Percentiles rank a stretch among this genome's conserved stretches.
Evolutionary conservation across 106 monocot genomes (phyloP).

Genomic region (Platanthera zijinensis): DNA sequence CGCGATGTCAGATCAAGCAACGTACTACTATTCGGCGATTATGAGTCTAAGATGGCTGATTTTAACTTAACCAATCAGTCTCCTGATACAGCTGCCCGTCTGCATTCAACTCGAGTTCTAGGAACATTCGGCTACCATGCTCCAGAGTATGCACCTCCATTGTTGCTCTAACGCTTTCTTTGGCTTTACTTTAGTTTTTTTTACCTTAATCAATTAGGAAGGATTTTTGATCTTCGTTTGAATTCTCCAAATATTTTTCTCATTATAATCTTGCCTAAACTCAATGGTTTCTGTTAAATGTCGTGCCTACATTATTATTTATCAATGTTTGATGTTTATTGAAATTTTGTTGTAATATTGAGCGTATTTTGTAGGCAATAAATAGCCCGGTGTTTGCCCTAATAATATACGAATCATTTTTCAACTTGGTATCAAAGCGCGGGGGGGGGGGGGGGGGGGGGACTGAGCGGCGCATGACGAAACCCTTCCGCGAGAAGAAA

Average conservation of each 20-base stretch:
- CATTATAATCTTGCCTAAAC: neutral
- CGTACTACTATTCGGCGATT: conserved; percentile 49
- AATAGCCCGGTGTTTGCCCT: too few relatives aligned
- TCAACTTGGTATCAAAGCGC: too few relatives aligned
- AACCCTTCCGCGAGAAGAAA: too few relatives aligned
- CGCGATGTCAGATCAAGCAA: conserved; percentile 61
- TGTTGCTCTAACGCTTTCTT: neutral
- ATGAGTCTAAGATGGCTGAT: conserved; percentile 49
- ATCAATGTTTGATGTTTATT: neutral
- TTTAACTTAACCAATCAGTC: conserved; percentile 57
- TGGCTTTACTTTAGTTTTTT: neutral
- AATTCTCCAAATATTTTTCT: neutral
- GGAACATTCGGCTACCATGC: conserved; percentile 67
- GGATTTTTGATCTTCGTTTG: neutral
- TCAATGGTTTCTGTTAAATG: neutral
- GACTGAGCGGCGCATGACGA: too few relatives aligned
- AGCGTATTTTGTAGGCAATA: too few relatives aligned
- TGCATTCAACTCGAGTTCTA: conserved; percentile 60
- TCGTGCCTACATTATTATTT: neutral
- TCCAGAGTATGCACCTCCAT: conserved; percentile 27
- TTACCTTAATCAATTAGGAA: neutral
- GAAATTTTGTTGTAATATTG: neutral
- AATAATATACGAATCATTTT: too few relatives aligned
- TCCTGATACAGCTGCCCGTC: conserved; percentile 61
- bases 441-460: too few relatives aligned